Evolutionary conservation across 2,329 filamentous ascomycete genomes (phyloP).

Genomic region (Beauveria rudraprayagi): DNA sequence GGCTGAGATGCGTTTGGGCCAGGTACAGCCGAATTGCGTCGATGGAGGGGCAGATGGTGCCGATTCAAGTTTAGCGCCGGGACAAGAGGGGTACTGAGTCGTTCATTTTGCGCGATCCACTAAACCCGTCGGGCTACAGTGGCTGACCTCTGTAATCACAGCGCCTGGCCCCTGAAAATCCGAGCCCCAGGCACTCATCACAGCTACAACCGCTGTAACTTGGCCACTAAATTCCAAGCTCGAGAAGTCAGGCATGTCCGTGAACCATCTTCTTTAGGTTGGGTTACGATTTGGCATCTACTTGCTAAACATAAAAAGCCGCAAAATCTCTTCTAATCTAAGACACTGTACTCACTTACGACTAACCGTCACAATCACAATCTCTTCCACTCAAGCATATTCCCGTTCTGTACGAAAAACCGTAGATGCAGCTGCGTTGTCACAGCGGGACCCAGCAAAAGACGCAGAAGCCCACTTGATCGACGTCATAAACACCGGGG

Average conservation of each 20-base stretch:
- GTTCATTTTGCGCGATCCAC: neutral
- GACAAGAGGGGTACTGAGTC: neutral
- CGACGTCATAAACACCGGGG: constrained; percentile 9
- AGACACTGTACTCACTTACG: neutral
- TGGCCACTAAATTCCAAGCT: neutral
- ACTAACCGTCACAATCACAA: neutral
- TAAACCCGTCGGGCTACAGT: neutral
- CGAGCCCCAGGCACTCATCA: neutral
- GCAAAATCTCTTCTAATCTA: neutral
- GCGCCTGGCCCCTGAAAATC: neutral
- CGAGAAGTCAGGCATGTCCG: neutral
- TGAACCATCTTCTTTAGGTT: neutral
- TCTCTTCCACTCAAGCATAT: neutral
- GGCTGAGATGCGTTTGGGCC: constrained; percentile 5
- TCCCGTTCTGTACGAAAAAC: neutral
- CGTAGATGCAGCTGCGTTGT: neutral
- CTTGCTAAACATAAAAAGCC: neutral
- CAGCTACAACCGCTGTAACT: neutral
- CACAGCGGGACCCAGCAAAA: neutral
- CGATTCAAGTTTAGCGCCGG: neutral
- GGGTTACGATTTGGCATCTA: no score
- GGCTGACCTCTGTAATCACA: neutral
- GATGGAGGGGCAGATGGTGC: constrained; percentile 7
- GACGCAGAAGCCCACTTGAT: neutral
- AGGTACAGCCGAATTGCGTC: neutral